Evolutionary conservation across 495 filamentous ascomycete genomes (phyloP), one percentile per base, ranked within the genome.

Genomic region (Talaromyces adpressus): DNA sequence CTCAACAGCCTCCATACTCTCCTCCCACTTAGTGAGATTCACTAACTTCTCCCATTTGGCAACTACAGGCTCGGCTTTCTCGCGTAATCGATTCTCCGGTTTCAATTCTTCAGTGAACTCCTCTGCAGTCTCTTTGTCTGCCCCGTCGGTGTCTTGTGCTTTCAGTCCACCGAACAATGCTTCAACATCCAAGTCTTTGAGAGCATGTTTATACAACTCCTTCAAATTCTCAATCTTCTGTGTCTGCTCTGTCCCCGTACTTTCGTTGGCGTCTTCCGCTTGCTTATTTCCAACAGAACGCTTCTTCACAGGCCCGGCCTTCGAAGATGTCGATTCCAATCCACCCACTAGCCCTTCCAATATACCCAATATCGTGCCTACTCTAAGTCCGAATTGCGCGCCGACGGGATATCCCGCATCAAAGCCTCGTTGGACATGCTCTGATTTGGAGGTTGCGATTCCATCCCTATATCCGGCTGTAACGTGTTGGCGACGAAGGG

Each of bases 391-490:
- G 30, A 97, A 73, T 27, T 85, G 81, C 3, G 91, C 92, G 34
- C 93, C 94, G 2, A 97, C 79, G 1, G 80, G 72, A 64, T 89
- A 98, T 0, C 92, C 93, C 61, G 92, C 89, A 71, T 98, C 94
- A 70, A 98, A 97, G 6, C 94, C 93, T 18, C 74, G 72, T 70
- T 98, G 93, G 12, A 95, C 82, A 64, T 82, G 83, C 57, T 79
- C 66, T 14, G 79, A 75, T 72, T 97, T 97, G 20, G 87, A 88
- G 3, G 71, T 68, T 3, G 89, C 79, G 64, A 97, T 85, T 63
- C 94, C 93, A 64, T 93, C 91, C 63, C 93, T 87, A 75, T 97
- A 98, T 57, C 94, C 93, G n/a, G 89, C 85, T 7, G 87, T 97
- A 36, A 84, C 81, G 73, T 97, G 93, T 64, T 85, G 85, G 49